A percentile compares a stretch with the other conserved stretches of the same genome.
These are phyloP conservation scores for Myriosclerotinia duriaeana DNA, from an alignment of 2,329 filamentous ascomycete genomes.

Conservation along the genomic window DNA sequence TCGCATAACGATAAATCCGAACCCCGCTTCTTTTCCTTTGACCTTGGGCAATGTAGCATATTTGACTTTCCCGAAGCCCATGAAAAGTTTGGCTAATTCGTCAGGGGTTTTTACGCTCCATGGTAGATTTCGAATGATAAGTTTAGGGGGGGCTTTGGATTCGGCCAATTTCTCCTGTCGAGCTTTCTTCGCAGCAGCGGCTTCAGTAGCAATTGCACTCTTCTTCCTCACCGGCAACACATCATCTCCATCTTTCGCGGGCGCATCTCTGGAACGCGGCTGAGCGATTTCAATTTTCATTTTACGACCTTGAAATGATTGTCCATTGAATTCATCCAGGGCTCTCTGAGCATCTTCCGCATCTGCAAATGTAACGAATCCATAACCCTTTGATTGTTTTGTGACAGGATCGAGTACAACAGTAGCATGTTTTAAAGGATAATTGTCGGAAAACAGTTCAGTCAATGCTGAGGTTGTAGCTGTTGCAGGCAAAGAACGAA, in stretches of 20 bases:
- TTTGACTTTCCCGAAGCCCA: slow-evolving; percentile 88
- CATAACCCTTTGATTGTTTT: slow-evolving; percentile 86
- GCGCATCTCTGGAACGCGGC: slow-evolving; percentile 70
- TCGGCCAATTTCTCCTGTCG: slow-evolving; percentile 61
- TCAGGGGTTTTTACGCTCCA: slow-evolving; percentile 92
- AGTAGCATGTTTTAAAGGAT: slow-evolving; percentile 93
- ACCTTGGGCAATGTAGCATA: slow-evolving; percentile 79
- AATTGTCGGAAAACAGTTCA: slow-evolving; percentile 89
- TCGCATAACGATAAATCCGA: slow-evolving; percentile 87
- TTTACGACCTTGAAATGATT: slow-evolving; percentile 73
- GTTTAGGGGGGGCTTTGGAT: slow-evolving; percentile 63
- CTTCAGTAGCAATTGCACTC: slow-evolving; percentile 41
- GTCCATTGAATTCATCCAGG: slow-evolving; percentile 75
- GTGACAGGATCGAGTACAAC: slow-evolving; percentile 84
- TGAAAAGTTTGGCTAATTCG: slow-evolving; percentile 75
- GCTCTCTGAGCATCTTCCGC: slow-evolving; percentile 84
- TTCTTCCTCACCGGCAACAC: slow-evolving; percentile 36
- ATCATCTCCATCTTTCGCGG: slow-evolving; percentile 47
- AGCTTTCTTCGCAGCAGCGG: slow-evolving; percentile 50
- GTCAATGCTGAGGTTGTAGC: slow-evolving; percentile 81
- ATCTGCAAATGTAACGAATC: slow-evolving; percentile 96
- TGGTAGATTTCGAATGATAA: slow-evolving; percentile 90
- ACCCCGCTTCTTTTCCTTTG: slow-evolving; percentile 70
- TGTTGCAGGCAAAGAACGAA: slow-evolving; percentile 76
- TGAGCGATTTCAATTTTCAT: slow-evolving; percentile 87